A percentile compares a stretch with the other conserved stretches of the same genome.
Evolutionary conservation across 2,329 filamentous ascomycete genomes (phyloP).

Genomic region (Gnomoniopsis sp.): DNA sequence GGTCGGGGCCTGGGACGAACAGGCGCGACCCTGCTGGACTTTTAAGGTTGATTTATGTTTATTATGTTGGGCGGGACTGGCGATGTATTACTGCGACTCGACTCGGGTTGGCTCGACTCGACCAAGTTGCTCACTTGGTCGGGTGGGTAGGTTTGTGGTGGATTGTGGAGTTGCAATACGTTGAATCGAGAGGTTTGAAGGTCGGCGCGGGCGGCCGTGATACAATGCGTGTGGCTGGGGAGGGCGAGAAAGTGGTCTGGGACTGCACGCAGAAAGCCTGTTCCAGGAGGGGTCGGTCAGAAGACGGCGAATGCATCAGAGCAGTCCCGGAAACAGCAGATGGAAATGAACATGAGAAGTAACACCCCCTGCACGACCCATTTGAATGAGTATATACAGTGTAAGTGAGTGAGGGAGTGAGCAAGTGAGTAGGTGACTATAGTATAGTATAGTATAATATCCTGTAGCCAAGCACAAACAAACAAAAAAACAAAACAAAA

Average conservation of each 20-base stretch:
- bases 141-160: background rate
- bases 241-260: background rate
- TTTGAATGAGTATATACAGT: background rate
- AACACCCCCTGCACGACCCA: too few relatives aligned
- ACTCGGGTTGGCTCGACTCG: background rate
- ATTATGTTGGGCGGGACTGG: background rate
- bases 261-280: background rate
- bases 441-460: too few relatives aligned
- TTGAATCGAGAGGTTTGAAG: background rate
- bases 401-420: too few relatives aligned
- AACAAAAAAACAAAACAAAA: background rate
- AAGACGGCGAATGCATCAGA: too few relatives aligned
- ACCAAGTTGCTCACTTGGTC: background rate
- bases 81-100: background rate
- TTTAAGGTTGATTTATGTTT: background rate
- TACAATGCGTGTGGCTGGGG: conserved; percentile 11
- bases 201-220: conserved; percentile 6
- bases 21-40: background rate
- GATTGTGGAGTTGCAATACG: too few relatives aligned
- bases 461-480: background rate
- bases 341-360: too few relatives aligned
- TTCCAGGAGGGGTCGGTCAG: background rate
- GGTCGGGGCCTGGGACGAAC: background rate
- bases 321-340: too few relatives aligned
- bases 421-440: too few relatives aligned